Base-by-base conservation (phyloP, 306 rosid genomes). In the Sicyos edulis region DNA sequence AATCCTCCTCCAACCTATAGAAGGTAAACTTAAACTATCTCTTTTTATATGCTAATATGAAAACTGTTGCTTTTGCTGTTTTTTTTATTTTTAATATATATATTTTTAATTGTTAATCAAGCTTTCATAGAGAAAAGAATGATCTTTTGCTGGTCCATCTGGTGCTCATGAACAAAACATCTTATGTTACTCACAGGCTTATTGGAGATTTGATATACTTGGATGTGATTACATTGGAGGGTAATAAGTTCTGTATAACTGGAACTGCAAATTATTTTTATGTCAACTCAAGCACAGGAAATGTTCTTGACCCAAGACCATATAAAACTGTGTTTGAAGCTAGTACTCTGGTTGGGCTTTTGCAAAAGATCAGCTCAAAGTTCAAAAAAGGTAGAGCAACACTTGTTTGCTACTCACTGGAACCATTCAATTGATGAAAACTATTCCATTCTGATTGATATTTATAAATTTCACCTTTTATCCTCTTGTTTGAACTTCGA, bases 1-100 rank as follows among this genome's bases (percentile, higher is more conserved):
- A 95, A 95, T 82, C 99, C 97, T 70, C 96, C 99, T 78, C 99
- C 99, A 52, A 86, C 88, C 91, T 86, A 87, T 74, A 89, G 99
- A 87, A 86, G 96, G 99, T 89, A 84, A 70, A 65, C 54, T 55
- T 34, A 54, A 58, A n/a, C 22, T 6, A 68, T 73, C 54, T 45
- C 45, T 16, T 45, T 71, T 75, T 56, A 21, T 74, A 57, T 12
- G 76, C 74, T 72, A n/a, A 63, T 57, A 47, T 59, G 69, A 58
- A 76, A 47, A 8, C 37, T 8, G 54, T 24, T 17, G 10, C 20
- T n/a, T 29, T 56, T 40, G 9, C 9, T 40, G 45, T 5, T 32
- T 32, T 32, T 32, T 26, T 26, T 26, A 26, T 26, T 26, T 26
- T 26, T 26, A 32, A 32, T 5, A n/a, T n/a, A n/a, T n/a, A n/a